Conservation (phyloP, 345 rosid species). For the Acer yangbiense region DNA sequence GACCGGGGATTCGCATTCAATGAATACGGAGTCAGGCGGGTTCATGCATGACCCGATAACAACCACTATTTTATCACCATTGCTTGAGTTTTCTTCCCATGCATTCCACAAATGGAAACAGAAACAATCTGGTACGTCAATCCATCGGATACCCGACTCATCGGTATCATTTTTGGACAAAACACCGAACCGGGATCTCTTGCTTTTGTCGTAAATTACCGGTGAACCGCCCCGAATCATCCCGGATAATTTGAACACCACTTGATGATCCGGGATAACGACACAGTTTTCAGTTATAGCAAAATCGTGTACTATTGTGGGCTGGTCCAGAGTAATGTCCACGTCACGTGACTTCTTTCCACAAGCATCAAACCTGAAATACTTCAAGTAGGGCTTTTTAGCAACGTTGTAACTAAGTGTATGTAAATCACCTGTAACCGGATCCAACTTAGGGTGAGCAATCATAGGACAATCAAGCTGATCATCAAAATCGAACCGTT, state of each 20-base stretch:
- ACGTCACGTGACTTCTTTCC: constrained; percentile 59
- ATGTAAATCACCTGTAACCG: constrained; percentile 56
- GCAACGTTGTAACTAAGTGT: constrained; percentile 63
- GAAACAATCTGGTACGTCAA: constrained; percentile 57
- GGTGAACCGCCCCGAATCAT: constrained; percentile 84
- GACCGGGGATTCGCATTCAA: constrained; percentile 34
- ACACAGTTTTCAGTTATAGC: constrained; percentile 56
- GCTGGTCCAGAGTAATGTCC: constrained; percentile 41
- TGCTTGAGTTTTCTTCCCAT: constrained; percentile 58
- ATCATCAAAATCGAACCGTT: constrained; percentile 53
- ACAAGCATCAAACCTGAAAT: constrained; percentile 46
- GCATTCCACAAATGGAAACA: constrained; percentile 83
- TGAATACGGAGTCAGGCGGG: constrained; percentile 71
- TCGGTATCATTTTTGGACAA: constrained; percentile 40
- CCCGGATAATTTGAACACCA: constrained; percentile 69
- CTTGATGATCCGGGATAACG: constrained; percentile 72
- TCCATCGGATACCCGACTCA: constrained; percentile 52
- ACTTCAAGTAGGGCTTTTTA: constrained; percentile 57
- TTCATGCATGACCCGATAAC: constrained; percentile 75
- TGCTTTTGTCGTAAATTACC: constrained; percentile 48
- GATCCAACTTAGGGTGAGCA: constrained; percentile 82
- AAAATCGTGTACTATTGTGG: constrained; percentile 81
- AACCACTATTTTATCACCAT: constrained; percentile 41
- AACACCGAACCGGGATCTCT: constrained; percentile 57
- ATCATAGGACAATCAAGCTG: constrained; percentile 65